Percentiles rank a stretch among this genome's conserved stretches.
Conservation (phyloP, 495 filamentous ascomycete species). For the Trichoderma virens region DNA sequence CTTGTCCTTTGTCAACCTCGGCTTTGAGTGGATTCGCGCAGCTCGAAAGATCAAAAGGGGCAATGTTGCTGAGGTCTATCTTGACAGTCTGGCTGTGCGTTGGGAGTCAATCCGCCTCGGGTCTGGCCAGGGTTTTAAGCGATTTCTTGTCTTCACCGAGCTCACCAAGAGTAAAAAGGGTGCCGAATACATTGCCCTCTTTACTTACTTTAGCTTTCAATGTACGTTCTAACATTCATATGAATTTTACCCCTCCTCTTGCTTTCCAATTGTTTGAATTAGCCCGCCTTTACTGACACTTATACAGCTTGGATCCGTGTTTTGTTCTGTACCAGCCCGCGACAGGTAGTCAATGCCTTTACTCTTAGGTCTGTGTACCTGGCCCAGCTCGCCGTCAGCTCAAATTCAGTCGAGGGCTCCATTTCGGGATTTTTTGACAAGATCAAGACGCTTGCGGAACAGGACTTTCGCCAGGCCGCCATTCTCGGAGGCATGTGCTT, state of each 20-base stretch:
- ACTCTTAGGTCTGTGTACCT: slow-evolving; percentile 73
- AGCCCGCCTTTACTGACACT: slow-evolving; percentile 9
- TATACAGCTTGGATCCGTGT: slow-evolving; percentile 73
- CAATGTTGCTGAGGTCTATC: slow-evolving; percentile 82
- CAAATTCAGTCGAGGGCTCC: slow-evolving; percentile 46
- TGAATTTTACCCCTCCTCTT: background rate
- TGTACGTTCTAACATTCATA: slow-evolving; percentile 43
- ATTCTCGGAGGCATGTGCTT: slow-evolving; percentile 86
- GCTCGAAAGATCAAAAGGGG: slow-evolving; percentile 70
- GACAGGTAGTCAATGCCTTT: slow-evolving; percentile 80
- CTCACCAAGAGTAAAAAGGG: slow-evolving; percentile 89
- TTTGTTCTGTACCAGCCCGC: slow-evolving; percentile 81
- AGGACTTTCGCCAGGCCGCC: slow-evolving; percentile 68
- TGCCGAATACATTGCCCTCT: slow-evolving; percentile 82
- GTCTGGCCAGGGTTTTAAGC: slow-evolving; percentile 61
- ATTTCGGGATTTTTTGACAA: slow-evolving; percentile 68
- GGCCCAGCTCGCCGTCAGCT: slow-evolving; percentile 55
- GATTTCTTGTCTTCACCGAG: slow-evolving; percentile 88
- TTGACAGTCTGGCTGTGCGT: slow-evolving; percentile 77
- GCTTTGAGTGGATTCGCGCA: slow-evolving; percentile 69
- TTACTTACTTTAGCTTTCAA: slow-evolving; percentile 92
- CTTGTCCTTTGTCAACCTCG: slow-evolving; percentile 69
- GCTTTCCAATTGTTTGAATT: background rate
- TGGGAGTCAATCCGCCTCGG: slow-evolving; percentile 70
- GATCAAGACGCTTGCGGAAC: slow-evolving; percentile 56